Percentiles rank a stretch among this genome's conserved stretches.
Evolutionary conservation across 2,329 filamentous ascomycete species (phyloP).

Genomic region (Daldinia eschscholtzii): DNA sequence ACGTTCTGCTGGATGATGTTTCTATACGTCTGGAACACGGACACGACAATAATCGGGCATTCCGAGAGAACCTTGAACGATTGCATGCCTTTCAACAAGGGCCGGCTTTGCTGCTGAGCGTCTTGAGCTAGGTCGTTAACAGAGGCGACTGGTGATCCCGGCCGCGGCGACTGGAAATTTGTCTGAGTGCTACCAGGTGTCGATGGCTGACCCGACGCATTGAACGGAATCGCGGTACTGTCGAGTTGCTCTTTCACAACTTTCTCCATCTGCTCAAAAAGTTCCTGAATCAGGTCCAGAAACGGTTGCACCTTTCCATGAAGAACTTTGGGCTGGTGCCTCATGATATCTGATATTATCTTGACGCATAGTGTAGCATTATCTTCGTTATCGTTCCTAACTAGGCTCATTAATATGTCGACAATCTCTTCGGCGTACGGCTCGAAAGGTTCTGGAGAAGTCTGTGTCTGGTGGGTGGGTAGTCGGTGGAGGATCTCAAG

Average conservation of each 20-base stretch:
- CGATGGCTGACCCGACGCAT: slow-evolving; percentile 71
- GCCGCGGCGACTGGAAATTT: slow-evolving; percentile 87
- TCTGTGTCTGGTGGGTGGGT: slow-evolving; percentile 74
- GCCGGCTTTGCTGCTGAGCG: slow-evolving; percentile 82
- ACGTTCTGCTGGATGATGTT: slow-evolving; percentile 85
- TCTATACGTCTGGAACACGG: slow-evolving; percentile 94
- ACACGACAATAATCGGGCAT: slow-evolving; percentile 98
- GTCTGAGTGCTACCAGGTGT: slow-evolving; percentile 75
- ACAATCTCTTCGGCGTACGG: slow-evolving; percentile 90
- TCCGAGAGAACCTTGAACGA: slow-evolving; percentile 99
- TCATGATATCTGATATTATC: slow-evolving; percentile 95
- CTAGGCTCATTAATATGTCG: slow-evolving; percentile 88
- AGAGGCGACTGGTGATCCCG: slow-evolving; percentile 88
- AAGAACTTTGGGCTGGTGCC: slow-evolving; percentile 88
- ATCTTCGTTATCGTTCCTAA: slow-evolving; percentile 95
- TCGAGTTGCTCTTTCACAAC: slow-evolving; percentile 97
- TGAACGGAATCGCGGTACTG: slow-evolving; percentile 70
- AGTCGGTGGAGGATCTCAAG: slow-evolving; percentile 95
- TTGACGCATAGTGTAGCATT: slow-evolving; percentile 99
- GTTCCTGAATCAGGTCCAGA: slow-evolving; percentile 89
- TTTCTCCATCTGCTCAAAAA: slow-evolving; percentile 94
- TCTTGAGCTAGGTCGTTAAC: slow-evolving; percentile 85
- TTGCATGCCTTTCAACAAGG: slow-evolving; percentile 92
- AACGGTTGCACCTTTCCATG: slow-evolving; percentile 86
- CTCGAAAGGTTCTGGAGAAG: slow-evolving; percentile 83